Evolutionary conservation across 148 eudicot genomes (phyloP), one percentile per base, ranked within the genome.

Genomic region (Bassia scoparia): DNA sequence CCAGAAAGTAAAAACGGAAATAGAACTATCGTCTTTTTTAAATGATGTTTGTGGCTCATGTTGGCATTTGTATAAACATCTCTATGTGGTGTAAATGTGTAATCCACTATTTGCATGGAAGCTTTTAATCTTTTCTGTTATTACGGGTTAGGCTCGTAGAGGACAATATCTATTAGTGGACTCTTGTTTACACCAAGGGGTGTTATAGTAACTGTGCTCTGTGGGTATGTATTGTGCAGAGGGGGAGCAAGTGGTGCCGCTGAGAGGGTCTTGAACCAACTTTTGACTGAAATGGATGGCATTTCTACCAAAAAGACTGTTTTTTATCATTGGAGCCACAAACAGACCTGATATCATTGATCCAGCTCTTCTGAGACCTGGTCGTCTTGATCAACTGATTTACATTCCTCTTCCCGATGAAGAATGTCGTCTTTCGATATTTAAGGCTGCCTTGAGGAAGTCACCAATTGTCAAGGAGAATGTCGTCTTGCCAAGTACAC

Each of bases 181-280:
- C 1, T 16, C 18, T 13, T 26, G 0, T 31, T 31, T 31, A 38
- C n/a, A n/a, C n/a, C n/a, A 30, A 61, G 31, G 1, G 17, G 4
- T 61, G 30, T 38, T 83, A 90, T 90, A 84, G 92, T 68, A 90
- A 92, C 61, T 82, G 82, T 74, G 84, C 89, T 46, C 74, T n/a
- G n/a, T n/a, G n/a, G n/a, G n/a, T n/a, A n/a, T n/a, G n/a, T n/a
- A n/a, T n/a, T n/a, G n/a, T n/a, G n/a, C n/a, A n/a, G 30, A 18
- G 92, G 96, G 73, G 96, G 88, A 74, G 91, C 91, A 29, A 91
- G 96, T 16, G 96, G 96, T 70, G 96, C 90, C 15, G 96, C 96
- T 31, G 96, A 88, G 62, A 77, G 96, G 54, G 96, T 90, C 43
- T 69, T 90, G 85, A 90, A 90, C 68, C 92, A 90, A 55, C 79